phyloP scores from a whole-genome alignment of 2,329 filamentous ascomycete species.

The Cladosporium austrohemisphaericum region DNA sequence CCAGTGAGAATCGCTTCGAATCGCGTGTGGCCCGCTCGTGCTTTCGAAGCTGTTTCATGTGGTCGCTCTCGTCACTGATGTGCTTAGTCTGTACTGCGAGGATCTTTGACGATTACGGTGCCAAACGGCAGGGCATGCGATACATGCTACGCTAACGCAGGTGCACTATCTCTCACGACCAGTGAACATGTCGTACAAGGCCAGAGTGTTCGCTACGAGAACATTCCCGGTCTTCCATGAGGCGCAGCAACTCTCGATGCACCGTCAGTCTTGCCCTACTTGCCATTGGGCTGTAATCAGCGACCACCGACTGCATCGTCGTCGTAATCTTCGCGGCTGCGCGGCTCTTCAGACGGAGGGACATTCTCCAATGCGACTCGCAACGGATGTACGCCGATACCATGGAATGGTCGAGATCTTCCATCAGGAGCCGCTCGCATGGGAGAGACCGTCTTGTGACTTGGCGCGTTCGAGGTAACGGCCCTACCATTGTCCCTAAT shows the following conservation, averaged over 20 bases:
- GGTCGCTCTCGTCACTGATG: constrained; percentile 9
- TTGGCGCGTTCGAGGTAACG: constrained; percentile 21
- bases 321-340: not conserved
- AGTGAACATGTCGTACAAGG: not conserved
- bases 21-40: constrained; percentile 2
- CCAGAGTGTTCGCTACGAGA: not conserved
- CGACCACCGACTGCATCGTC: not conserved
- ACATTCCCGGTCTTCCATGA: not conserved
- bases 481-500: not conserved
- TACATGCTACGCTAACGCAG: constrained; percentile 3
- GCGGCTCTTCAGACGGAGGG: not conserved
- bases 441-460: constrained; percentile 7
- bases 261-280: not conserved
- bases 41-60: constrained; percentile 9
- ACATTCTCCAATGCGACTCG: not conserved
- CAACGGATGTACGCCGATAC: not conserved
- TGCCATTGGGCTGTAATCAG: not conserved
- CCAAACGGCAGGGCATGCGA: not conserved
- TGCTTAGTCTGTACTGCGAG: constrained; percentile 1
- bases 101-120: not conserved
- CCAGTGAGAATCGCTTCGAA: not conserved
- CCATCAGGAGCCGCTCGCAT: not conserved
- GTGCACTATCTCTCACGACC: not conserved
- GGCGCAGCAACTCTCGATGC: constrained; percentile 6
- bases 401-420: not conserved